Evolutionary conservation across 2,329 filamentous ascomycete genomes (phyloP), one percentile per base, ranked within the genome.

Genomic region (Aspergillus sp.): DNA sequence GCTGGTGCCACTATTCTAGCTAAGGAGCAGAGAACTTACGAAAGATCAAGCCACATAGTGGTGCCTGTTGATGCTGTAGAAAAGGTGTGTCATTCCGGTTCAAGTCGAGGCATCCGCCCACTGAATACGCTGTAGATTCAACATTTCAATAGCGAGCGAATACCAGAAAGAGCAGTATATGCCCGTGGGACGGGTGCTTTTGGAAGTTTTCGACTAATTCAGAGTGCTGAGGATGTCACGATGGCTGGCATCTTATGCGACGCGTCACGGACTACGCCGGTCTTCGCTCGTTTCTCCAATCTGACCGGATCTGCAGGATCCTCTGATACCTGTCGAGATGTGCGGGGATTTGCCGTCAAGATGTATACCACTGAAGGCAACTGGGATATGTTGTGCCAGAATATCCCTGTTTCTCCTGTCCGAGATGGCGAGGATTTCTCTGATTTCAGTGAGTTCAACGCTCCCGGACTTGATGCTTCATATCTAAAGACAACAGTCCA

Each of bases 301-400:
- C 78, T 80, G 41, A 78, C 74, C 0, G 4, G 77, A 74, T 4
- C 71, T 74, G 12, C 12, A 17, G 79, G 77, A 57, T 78, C 73
- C 51, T 72, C 79, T 4, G 79, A 81, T 55, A 69, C 76, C 54
- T 79, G 75, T 9, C 72, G 79, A 23, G 78, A 82, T 57, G 76
- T 77, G 2, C 73, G 79, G 55, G 79, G 79, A 0, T 81, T 81
- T 43, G 78, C 79, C 7, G 76, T 82, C 66, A 82, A 82, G 61
- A 77, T 81, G 59, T 78, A 80, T 54, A 82, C 79, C 0, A 70
- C 71, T 37, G 78, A 82, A 55, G 79, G 79, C 6, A 80, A 80
- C 61, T 80, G 79, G 43, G 79, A 82, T 58, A 77, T 81, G 37
- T 77, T 82, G 8, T 77, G 78, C 6, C 59, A 79, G 11, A 80